Evolutionary conservation across 208 protist species (phyloP).

Genomic region (Acanthamoeba lenticulata): DNA sequence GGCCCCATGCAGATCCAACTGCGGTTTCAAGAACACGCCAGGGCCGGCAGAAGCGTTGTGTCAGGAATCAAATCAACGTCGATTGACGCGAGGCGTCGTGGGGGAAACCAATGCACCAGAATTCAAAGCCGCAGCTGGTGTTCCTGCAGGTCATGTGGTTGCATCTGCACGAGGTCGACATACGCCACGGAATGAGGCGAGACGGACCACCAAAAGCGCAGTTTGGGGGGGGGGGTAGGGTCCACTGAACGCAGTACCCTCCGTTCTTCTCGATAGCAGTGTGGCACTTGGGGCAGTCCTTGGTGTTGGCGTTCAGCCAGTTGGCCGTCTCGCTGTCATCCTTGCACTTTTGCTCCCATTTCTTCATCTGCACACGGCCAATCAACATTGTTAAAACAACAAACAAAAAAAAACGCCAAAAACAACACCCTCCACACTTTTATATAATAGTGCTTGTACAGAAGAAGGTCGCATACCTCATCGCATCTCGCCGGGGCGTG

Average conservation of each 20-base stretch:
- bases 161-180: background rate
- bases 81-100: too few relatives aligned
- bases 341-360: constrained; percentile 53
- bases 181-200: background rate
- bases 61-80: too few relatives aligned
- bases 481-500: constrained; percentile 53
- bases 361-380: constrained; percentile 23
- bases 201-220: background rate
- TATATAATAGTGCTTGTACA: too few relatives aligned
- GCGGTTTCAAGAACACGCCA: too few relatives aligned
- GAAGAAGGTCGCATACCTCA: background rate
- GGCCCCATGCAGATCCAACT: constrained; percentile 70
- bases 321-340: constrained; percentile 53
- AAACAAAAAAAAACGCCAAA: too few relatives aligned
- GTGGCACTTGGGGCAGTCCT: constrained; percentile 79
- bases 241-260: too few relatives aligned
- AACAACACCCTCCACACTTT: too few relatives aligned
- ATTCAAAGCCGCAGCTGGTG: background rate
- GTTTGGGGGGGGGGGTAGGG: too few relatives aligned
- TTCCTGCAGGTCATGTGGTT: background rate
- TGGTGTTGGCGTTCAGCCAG: constrained; percentile 63
- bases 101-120: too few relatives aligned
- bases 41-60: too few relatives aligned
- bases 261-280: constrained; percentile 81
- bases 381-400: background rate